These are phyloP conservation scores for Akanthomyces dipterigenus DNA, from an alignment of 2,329 filamentous ascomycete species.

Conservation along the genomic window DNA sequence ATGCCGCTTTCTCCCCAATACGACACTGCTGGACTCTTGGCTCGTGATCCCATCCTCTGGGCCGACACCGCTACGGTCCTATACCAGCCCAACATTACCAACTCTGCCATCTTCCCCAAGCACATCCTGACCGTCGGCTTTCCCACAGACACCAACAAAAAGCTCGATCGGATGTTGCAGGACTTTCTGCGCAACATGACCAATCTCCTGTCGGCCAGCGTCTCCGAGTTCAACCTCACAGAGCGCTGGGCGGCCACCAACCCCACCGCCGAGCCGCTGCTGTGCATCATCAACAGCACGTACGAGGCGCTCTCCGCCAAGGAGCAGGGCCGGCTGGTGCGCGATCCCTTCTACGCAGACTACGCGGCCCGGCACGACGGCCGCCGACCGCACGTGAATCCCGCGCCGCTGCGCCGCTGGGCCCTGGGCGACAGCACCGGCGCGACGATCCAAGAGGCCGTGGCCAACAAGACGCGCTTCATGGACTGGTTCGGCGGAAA, in stretches of 20 bases:
- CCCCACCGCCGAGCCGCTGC: constrained; percentile 15
- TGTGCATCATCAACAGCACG: constrained; percentile 24
- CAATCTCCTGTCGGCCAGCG: constrained; percentile 19
- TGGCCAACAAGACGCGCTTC: constrained; percentile 44
- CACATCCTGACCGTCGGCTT: constrained; percentile 25
- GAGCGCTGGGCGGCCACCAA: constrained; percentile 21
- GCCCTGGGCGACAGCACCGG: constrained; percentile 25
- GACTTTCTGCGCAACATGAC: constrained; percentile 22
- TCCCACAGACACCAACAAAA: constrained; percentile 13
- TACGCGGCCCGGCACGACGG: constrained; percentile 24
- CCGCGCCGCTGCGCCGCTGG: constrained; percentile 29
- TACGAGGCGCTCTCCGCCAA: constrained; percentile 30
- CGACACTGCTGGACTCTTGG: constrained; percentile 38
- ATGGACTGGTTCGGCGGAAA: constrained; percentile 38
- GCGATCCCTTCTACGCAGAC: constrained; percentile 30
- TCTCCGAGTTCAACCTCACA: constrained; percentile 17
- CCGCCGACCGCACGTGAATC: constrained; percentile 29
- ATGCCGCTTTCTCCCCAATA: constrained; percentile 34
- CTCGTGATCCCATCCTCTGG: constrained; percentile 30
- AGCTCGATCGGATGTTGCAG: constrained; percentile 19
- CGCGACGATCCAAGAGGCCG: constrained; percentile 29
- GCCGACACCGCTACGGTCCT: constrained; percentile 24
- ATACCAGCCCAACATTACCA: constrained; percentile 28
- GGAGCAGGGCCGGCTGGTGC: constrained; percentile 28
- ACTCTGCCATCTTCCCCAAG: constrained; percentile 22